Percentiles rank a stretch among this genome's conserved stretches.
These are phyloP conservation scores for Neoarthrinium moseri DNA, from an alignment of 2,329 filamentous ascomycete species.

Conservation along the genomic window DNA sequence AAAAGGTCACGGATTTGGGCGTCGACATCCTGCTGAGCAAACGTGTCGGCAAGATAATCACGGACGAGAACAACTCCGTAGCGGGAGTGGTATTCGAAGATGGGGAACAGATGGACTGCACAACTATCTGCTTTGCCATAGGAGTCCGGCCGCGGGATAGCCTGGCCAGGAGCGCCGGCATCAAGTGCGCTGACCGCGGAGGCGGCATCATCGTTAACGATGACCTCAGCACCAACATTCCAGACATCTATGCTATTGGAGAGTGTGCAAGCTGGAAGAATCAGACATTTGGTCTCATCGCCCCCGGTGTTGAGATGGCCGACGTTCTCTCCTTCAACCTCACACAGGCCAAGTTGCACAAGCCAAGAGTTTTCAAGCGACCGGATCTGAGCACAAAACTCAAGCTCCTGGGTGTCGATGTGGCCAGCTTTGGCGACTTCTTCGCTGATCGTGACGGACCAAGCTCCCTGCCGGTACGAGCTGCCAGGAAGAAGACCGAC, in stretches of 20 bases:
- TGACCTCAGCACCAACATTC: slow-evolving; percentile 66
- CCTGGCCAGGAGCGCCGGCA: slow-evolving; percentile 66
- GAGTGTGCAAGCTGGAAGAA: slow-evolving; percentile 89
- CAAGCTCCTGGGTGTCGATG: slow-evolving; percentile 85
- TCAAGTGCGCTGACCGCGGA: slow-evolving; percentile 69
- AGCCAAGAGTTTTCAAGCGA: slow-evolving; percentile 69
- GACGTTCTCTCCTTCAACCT: slow-evolving; percentile 90
- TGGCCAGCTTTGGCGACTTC: slow-evolving; percentile 91
- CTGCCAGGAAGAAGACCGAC: slow-evolving; percentile 37
- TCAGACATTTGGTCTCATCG: slow-evolving; percentile 86
- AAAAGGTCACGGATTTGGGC: slow-evolving; percentile 76
- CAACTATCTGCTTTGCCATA: slow-evolving; percentile 86
- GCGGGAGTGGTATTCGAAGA: slow-evolving; percentile 78
- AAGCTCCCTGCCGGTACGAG: slow-evolving; percentile 65
- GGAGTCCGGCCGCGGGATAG: slow-evolving; percentile 81
- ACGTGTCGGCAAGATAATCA: slow-evolving; percentile 70
- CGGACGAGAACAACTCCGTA: slow-evolving; percentile 65
- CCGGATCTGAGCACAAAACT: slow-evolving; percentile 90
- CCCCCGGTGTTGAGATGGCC: slow-evolving; percentile 88
- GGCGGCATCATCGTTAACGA: slow-evolving; percentile 73
- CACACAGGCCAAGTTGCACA: slow-evolving; percentile 74
- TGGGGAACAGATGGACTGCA: slow-evolving; percentile 73
- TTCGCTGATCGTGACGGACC: slow-evolving; percentile 87
- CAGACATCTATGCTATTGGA: slow-evolving; percentile 81
- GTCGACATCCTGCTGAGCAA: slow-evolving; percentile 79